Base-by-base conservation (phyloP, 768 basidiomycete species). In the Lactarius hengduanensis region DNA sequence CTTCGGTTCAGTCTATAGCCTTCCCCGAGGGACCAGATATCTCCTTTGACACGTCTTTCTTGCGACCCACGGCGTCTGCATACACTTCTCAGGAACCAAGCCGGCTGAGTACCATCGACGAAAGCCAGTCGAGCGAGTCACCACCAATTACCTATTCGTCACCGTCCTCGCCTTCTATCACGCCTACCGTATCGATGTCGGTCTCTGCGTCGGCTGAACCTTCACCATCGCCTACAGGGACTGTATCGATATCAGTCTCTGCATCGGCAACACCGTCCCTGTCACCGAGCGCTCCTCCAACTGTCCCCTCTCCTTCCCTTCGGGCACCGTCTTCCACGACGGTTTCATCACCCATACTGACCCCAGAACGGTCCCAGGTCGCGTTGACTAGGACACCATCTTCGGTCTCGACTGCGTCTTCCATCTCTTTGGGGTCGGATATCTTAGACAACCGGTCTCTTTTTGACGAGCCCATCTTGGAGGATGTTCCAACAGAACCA, bases 11-110 rank as follows among this genome's bases (percentile, higher is more conserved):
- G 56, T 80, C 81, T 6, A 69, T 77, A 6, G 77, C 78, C 0
- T 73, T 91, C 54, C 84, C 82, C 1, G 90, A 93, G 54, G 83
- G 80, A 4, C 73, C 71, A 10, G 91, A 92, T 69, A 77, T 72
- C 0, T 91, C 90, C 0, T 88, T 86, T 64, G 91, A 92, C 64
- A 90, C 90, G 0, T 91, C 91, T 0, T 80, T 89, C 73, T 77
- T 92, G 72, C 79, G 88, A 34, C 89, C 91, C 0, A 89, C 83
- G 66, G 83, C 72, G 20, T 71, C 73, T 10, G 56, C 70, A 2
- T 62, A 74, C 47, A 74, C 79, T 2, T 75, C 78, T 22, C 71
- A 45, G 30, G 66, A 68, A 10, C 60, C 55, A 11, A 61, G 54
- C 8, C 58, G 69, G n/a, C 61, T 70, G 34, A 69, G 65, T 41